phyloP scores from a whole-genome alignment of 164 flowering plant genomes.

The Tinospora cordifolia region DNA sequence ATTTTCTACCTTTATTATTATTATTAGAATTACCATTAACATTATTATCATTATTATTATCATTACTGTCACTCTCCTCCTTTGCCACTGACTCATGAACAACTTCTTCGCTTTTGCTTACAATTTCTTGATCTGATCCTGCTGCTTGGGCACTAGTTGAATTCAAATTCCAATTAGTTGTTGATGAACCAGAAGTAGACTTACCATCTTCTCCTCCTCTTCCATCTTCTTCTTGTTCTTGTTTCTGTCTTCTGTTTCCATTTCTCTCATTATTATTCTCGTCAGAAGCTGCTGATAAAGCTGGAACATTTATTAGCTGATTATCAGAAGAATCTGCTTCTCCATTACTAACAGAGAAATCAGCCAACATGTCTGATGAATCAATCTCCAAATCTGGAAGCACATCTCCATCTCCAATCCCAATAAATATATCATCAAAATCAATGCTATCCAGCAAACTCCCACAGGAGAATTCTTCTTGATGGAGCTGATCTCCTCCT shows the following conservation, averaged over 20 bases:
- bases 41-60: neutral
- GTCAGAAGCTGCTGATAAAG: too few relatives aligned
- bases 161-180: conserved; percentile 16
- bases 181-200: conserved; percentile 22
- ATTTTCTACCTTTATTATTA: conserved; percentile 23
- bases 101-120: conserved; percentile 31
- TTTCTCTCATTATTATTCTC: too few relatives aligned
- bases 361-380: conserved; percentile 57
- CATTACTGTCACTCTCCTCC: neutral
- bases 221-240: conserved; percentile 31
- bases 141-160: conserved; percentile 15
- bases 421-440: conserved; percentile 68
- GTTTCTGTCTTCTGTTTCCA: too few relatives aligned
- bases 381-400: conserved; percentile 87
- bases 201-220: conserved; percentile 26
- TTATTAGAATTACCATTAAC: neutral
- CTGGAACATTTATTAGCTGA: too few relatives aligned
- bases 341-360: conserved; percentile 42
- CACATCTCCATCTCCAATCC: conserved; percentile 47
- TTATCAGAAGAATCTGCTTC: conserved; percentile 19
- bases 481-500: neutral
- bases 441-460: conserved; percentile 65
- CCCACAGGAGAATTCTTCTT: conserved; percentile 33
- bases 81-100: neutral
- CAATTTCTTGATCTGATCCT: conserved; percentile 28